Evolutionary conservation across 2,329 filamentous ascomycete genomes (phyloP), one percentile per base, ranked within the genome.

Genomic region (Cercospora sojina): DNA sequence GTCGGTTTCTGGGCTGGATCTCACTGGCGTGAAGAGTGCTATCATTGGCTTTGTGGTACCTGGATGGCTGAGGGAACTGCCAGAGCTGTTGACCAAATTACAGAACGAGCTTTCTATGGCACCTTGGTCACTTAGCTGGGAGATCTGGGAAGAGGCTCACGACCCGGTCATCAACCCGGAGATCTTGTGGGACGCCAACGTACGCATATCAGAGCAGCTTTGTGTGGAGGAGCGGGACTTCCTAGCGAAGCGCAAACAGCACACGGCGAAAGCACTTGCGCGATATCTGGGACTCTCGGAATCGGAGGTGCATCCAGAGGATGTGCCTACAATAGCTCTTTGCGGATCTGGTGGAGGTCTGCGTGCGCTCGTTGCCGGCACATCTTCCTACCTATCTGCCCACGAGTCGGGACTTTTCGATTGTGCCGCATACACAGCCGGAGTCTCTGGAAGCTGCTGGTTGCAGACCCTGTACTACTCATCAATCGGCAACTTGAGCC

Each of bases 391-490:
- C 68, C 83, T 95, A 9, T 93, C 93, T 3, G 86, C 92, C 0
- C 88, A 92, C 67, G 91, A 97, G 76, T 90, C 91, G 65, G 95
- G 95, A 0, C 82, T 99, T 0, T 96, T 97, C 77, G 93, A 97
- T 79, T 98, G 95, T 76, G 86, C 92, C 10, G 98, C 93, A 1
- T 99, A 99, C 75, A 96, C 93, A 0, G 92, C 94, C 5, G 95
- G 95, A 1, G 95, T 99, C 58, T 97, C 93, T 76, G 95, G 95
- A 0, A 96, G 91, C 70, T 98, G 95, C 78, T 99, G 95, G 95
- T 84, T 98, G 5, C 94, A 98, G 77, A 85, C 91, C 0, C 83
- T 99, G 3, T 97, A 91, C 76, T 89, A 95, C 75, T 94, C 92
- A 0, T 91, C 92, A 0, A 85, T 98, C 64, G 85, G 90, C 0